Evolutionary conservation across 495 filamentous ascomycete species (phyloP), one percentile per base, ranked within the genome.

Genomic region (Aspergillus leporis): DNA sequence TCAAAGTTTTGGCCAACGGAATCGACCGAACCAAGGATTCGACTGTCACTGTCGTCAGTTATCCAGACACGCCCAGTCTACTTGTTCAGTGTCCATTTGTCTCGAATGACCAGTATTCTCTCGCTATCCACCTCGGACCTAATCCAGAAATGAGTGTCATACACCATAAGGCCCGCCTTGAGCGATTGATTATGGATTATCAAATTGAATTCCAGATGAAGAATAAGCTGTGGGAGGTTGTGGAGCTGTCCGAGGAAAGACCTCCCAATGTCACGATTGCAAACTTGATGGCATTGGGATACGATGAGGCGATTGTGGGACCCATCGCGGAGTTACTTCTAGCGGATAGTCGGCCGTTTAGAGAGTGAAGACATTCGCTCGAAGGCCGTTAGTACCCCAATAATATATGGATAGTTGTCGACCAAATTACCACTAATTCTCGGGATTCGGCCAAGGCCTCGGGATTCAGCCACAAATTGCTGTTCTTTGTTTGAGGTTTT

Each of bases 241-340:
- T 81, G 1, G 51, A 62, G 19, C 46, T 34, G 1, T 45, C 36
- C 9, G 47, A 58, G 6, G 48, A 61, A 4, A 59, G 49, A 0
- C 55, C 70, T 0, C 60, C 66, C 0, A 55, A 66, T 14, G 40
- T 67, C 23, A 63, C 68, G 43, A 63, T 80, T 9, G 64, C 68
- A 50, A 63, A 66, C 45, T 38, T 82, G 54, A 46, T 61, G 55
- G 34, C 64, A 12, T 30, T 78, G 58, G 65, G 66, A 19, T 64
- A 78, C 14, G 66, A 75, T 28, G 55, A 65, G 5, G 58, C 53
- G 5, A 40, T 81, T 18, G 64, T 74, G 41, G 70, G 70, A 38
- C 76, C 78, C 5, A 55, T 82, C 7, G 52, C 78, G 43, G 80
- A 83, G 61, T 65, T 74, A 53, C 68, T 81, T 53, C 58, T 70